Evolutionary conservation across 2,329 filamentous ascomycete genomes (phyloP).

Genomic region (Stachybotrys echinatus): DNA sequence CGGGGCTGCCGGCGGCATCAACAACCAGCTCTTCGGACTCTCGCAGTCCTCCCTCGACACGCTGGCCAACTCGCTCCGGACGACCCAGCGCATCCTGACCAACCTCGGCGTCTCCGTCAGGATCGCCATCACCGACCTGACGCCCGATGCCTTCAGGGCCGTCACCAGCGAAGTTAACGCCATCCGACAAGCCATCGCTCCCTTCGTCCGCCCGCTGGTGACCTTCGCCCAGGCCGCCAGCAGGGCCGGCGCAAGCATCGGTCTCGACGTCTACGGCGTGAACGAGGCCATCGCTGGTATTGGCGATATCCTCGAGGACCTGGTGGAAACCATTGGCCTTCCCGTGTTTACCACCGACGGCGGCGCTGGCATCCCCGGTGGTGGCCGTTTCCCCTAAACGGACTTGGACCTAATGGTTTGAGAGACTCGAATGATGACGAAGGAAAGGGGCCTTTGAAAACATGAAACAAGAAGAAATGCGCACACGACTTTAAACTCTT

Average conservation of each 20-base stretch:
- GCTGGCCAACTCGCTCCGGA: neutral
- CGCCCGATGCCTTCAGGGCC: neutral
- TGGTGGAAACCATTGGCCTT: neutral
- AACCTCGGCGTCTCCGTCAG: neutral
- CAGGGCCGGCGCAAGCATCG: neutral
- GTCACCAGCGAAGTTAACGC: neutral
- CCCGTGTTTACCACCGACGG: too few species aligned
- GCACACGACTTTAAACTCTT: too few species aligned
- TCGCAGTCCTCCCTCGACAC: neutral
- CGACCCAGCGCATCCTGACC: neutral
- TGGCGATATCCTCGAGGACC: neutral
- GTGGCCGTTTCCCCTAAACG: too few species aligned
- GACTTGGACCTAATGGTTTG: too few species aligned
- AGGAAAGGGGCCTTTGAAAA: too few species aligned
- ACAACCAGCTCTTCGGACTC: neutral
- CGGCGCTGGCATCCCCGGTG: too few species aligned
- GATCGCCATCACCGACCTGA: neutral
- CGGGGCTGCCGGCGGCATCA: neutral
- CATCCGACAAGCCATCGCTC: neutral
- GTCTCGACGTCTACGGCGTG: neutral
- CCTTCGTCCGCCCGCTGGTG: neutral
- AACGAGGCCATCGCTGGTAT: neutral
- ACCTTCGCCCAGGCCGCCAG: neutral
- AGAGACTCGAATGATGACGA: too few species aligned
- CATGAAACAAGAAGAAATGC: too few species aligned